These are phyloP conservation scores for Cryptococcus depauperatus DNA, from an alignment of 1,284 basidiomycete species.

Conservation along the genomic window DNA sequence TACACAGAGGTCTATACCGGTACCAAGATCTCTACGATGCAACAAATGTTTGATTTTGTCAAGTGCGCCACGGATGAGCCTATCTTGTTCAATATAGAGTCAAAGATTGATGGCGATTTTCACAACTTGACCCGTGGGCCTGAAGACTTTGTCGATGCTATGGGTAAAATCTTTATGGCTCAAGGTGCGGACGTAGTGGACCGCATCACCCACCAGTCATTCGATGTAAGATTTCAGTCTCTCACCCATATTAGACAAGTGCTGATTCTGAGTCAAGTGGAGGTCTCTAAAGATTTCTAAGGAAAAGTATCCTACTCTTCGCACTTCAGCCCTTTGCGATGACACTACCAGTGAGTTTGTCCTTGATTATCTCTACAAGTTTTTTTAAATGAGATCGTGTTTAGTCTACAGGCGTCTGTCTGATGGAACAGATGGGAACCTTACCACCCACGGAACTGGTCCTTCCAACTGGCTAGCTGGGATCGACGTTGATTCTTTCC, in stretches of 20 bases:
- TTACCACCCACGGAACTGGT: slow-evolving; percentile 29
- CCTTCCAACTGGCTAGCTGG: slow-evolving; percentile 32
- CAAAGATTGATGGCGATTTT: slow-evolving; percentile 59
- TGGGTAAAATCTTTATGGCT: slow-evolving; percentile 15
- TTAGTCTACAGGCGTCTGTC: slow-evolving; percentile 22
- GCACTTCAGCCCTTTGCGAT: slow-evolving; percentile 33
- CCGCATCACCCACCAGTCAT: slow-evolving; percentile 36
- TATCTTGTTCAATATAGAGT: slow-evolving; percentile 68
- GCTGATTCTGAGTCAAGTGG: slow-evolving; percentile 18
- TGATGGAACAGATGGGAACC: slow-evolving; percentile 20
- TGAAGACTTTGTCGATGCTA: slow-evolving; percentile 56
- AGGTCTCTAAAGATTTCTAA: slow-evolving; percentile 30
- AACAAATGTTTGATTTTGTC: slow-evolving; percentile 66
- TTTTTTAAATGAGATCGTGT: not conserved
- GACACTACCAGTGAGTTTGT: slow-evolving; percentile 23
- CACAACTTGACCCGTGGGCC: slow-evolving; percentile 55
- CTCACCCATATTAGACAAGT: not conserved
- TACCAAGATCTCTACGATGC: slow-evolving; percentile 60
- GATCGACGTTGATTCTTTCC: slow-evolving; percentile 30
- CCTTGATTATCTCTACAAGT: not conserved
- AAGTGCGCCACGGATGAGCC: slow-evolving; percentile 51
- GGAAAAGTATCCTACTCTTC: slow-evolving; percentile 24
- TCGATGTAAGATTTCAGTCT: slow-evolving; percentile 19
- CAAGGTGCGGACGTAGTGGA: slow-evolving; percentile 24
- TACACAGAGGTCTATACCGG: slow-evolving; percentile 46